Percentiles rank a stretch among this genome's conserved stretches.
Evolutionary conservation across 352 stramenopile species (phyloP).

Genomic region (Globisporangium sylvaticum): DNA sequence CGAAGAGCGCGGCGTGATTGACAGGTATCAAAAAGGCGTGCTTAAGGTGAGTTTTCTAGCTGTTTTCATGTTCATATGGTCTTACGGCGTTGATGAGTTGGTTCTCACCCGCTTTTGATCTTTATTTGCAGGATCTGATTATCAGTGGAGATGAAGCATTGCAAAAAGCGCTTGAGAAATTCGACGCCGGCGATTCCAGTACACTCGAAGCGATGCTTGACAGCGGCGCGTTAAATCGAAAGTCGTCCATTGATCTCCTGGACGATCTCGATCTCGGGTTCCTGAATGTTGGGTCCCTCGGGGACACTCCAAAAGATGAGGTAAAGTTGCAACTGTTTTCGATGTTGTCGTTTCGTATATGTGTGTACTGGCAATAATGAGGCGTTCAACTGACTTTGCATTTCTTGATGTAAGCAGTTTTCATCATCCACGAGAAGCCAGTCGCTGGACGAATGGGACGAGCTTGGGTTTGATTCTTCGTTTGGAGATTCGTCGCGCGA

Average conservation of each 20-base stretch:
- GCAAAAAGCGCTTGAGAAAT: slow-evolving; percentile 88
- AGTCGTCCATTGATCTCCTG: slow-evolving; percentile 81
- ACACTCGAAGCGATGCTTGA: slow-evolving; percentile 84
- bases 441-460: slow-evolving; percentile 83
- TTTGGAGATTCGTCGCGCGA: slow-evolving; percentile 75
- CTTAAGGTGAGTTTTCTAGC: slow-evolving; percentile 55
- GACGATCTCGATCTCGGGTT: slow-evolving; percentile 87
- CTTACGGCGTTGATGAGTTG: neutral
- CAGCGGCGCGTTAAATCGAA: slow-evolving; percentile 76
- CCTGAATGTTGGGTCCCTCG: slow-evolving; percentile 80
- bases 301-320: slow-evolving; percentile 82
- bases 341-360: neutral
- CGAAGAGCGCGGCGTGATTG: slow-evolving; percentile 88
- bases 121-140: slow-evolving; percentile 69
- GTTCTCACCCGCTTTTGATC: slow-evolving; percentile 5
- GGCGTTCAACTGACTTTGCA: neutral
- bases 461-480: slow-evolving; percentile 80
- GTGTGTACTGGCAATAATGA: neutral
- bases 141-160: slow-evolving; percentile 89
- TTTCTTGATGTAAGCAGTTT: slow-evolving; percentile 27
- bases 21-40: slow-evolving; percentile 88
- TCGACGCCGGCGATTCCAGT: slow-evolving; percentile 81
- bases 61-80: neutral
- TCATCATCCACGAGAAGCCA: slow-evolving; percentile 59
- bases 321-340: slow-evolving; percentile 14